Evolutionary conservation across 768 basidiomycete species (phyloP).

Genomic region (Termitomyces titanicus): DNA sequence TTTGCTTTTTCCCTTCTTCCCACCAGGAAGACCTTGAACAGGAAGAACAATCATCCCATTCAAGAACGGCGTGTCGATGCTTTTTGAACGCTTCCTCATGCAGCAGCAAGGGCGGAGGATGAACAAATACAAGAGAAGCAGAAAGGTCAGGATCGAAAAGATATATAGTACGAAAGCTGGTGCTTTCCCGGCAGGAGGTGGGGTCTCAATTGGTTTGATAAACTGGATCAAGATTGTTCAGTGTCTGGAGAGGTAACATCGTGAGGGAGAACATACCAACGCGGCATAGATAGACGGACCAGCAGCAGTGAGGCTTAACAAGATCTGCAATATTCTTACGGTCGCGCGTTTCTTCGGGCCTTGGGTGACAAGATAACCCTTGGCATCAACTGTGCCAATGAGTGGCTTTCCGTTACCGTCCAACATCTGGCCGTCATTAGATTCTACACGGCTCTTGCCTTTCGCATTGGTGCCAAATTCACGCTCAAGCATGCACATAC

Average conservation of each 20-base stretch:
- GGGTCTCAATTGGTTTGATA: slow-evolving; percentile 48
- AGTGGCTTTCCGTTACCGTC: slow-evolving; percentile 47
- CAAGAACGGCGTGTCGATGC: slow-evolving; percentile 22
- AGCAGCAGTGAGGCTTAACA: slow-evolving; percentile 48
- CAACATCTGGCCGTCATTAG: slow-evolving; percentile 24
- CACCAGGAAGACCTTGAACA: slow-evolving; percentile 47
- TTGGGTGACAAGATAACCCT: slow-evolving; percentile 57
- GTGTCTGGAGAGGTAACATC: neutral
- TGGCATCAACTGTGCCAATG: slow-evolving; percentile 55
- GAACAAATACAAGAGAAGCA: slow-evolving; percentile 53
- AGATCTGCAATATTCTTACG: slow-evolving; percentile 42
- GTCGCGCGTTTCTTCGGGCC: slow-evolving; percentile 59
- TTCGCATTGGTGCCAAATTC: slow-evolving; percentile 53
- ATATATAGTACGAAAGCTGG: slow-evolving; percentile 57
- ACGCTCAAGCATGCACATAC: slow-evolving; percentile 66
- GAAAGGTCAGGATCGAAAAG: slow-evolving; percentile 48
- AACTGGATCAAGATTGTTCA: slow-evolving; percentile 29
- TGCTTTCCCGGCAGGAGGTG: slow-evolving; percentile 48
- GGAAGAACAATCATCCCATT: slow-evolving; percentile 62
- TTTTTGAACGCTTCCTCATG: slow-evolving; percentile 28
- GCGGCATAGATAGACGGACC: slow-evolving; percentile 62
- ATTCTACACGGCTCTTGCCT: slow-evolving; percentile 19
- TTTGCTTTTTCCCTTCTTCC: slow-evolving; percentile 37
- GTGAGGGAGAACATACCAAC: slow-evolving; percentile 37
- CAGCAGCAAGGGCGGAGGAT: slow-evolving; percentile 57